Percentiles rank a stretch among this genome's conserved stretches.
Conservation (phyloP, 208 protist species). For the Wallacemonas collosoma region DNA sequence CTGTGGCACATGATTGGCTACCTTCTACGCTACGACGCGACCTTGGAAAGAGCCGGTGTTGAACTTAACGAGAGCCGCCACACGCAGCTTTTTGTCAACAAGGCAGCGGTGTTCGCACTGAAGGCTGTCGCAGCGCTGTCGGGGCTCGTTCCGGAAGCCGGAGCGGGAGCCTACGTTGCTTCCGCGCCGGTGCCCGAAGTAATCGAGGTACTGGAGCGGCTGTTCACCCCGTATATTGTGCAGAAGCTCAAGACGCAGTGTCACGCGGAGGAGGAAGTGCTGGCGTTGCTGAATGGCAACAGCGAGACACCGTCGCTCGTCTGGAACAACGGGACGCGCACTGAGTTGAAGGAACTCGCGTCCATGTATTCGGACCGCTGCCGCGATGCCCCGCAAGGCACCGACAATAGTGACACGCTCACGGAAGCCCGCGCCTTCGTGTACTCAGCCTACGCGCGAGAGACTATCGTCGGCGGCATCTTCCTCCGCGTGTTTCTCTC, state of each 20-base stretch:
- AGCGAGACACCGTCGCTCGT: conserved; percentile 84
- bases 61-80: conserved; percentile 72
- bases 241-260: conserved; percentile 48
- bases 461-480: conserved; percentile 86
- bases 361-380: conserved; percentile 49
- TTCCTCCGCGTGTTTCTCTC: conserved; percentile 91
- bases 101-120: conserved; percentile 67
- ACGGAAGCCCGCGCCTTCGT: conserved; percentile 32
- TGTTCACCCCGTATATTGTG: conserved; percentile 86
- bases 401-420: conserved; percentile 21
- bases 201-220: conserved; percentile 44
- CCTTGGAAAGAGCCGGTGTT: conserved; percentile 73
- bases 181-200: conserved; percentile 33
- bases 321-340: conserved; percentile 87
- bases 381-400: conserved; percentile 42
- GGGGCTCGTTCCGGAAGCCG: conserved; percentile 33
- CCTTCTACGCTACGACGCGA: conserved; percentile 92
- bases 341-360: conserved; percentile 77
- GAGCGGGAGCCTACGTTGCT: not conserved
- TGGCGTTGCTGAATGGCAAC: conserved; percentile 87
- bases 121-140: conserved; percentile 60
- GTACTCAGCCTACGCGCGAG: conserved; percentile 66
- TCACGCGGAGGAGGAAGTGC: conserved; percentile 46
- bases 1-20: conserved; percentile 84
- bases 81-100: conserved; percentile 81